Conservation (phyloP, 2,329 filamentous ascomycete genomes). For the Hypoxylon sp. region DNA sequence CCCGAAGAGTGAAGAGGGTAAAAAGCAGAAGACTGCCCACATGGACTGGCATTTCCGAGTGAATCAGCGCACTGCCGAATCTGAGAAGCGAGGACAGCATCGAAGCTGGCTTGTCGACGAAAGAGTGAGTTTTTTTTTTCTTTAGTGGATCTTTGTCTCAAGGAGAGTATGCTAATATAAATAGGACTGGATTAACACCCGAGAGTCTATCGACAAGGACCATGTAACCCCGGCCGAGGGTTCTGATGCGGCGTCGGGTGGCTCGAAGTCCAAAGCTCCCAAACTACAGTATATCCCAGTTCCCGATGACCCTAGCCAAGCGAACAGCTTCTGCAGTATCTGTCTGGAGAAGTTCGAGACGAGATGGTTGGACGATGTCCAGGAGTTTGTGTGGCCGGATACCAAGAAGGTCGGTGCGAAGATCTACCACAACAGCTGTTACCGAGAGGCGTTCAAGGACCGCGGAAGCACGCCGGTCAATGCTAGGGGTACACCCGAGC, state of each 20-base stretch:
- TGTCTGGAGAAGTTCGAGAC: constrained; percentile 96
- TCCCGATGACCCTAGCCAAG: constrained; percentile 81
- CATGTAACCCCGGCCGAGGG: constrained; percentile 58
- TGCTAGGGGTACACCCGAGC: constrained; percentile 71
- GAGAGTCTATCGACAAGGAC: constrained; percentile 81
- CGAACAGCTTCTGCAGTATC: constrained; percentile 88
- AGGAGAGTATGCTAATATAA: constrained; percentile 49
- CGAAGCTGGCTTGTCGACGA: constrained; percentile 96
- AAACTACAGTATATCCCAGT: constrained; percentile 84
- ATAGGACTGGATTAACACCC: constrained; percentile 90
- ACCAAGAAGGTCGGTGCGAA: constrained; percentile 82
- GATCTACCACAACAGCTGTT: constrained; percentile 92
- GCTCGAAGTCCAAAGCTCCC: constrained; percentile 62
- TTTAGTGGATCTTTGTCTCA: background rate
- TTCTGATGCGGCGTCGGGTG: constrained; percentile 58
- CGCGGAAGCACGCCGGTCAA: constrained; percentile 61
- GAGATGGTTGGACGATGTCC: constrained; percentile 90
- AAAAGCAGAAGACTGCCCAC: constrained; percentile 88
- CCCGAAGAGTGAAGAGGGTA: constrained; percentile 80
- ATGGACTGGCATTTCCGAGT: constrained; percentile 99
- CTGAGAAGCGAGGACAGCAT: constrained; percentile 87
- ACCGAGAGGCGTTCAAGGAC: constrained; percentile 83
- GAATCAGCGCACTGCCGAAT: constrained; percentile 89
- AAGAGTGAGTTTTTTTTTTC: constrained; percentile 68
- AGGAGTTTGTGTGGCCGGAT: constrained; percentile 98